Conservation (phyloP, 2,329 filamentous ascomycete species). For the Westerdykella aurantiaca region DNA sequence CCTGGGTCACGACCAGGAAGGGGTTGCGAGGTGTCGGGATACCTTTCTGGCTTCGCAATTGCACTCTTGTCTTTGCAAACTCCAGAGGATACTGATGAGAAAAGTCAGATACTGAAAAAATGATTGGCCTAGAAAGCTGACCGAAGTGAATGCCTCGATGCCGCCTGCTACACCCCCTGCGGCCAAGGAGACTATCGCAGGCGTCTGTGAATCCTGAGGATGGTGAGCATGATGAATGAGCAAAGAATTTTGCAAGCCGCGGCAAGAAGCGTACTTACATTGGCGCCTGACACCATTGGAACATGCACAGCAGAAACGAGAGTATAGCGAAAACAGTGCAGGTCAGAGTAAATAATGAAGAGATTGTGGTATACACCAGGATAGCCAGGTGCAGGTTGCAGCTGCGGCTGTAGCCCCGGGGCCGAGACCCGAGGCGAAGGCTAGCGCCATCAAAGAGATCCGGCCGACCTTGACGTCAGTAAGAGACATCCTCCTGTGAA, state of each 20-base stretch:
- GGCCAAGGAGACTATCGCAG: slow-evolving; percentile 34
- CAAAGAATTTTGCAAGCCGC: background rate
- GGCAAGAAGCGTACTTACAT: slow-evolving; percentile 12
- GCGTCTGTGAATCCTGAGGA: slow-evolving; percentile 31
- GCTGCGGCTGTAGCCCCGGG: background rate
- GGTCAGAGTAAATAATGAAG: background rate
- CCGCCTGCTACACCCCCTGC: slow-evolving; percentile 38
- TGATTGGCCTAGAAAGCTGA: slow-evolving; percentile 10
- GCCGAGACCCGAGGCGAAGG: background rate
- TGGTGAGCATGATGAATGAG: slow-evolving; percentile 6
- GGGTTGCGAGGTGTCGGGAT: slow-evolving; percentile 50
- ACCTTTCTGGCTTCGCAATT: slow-evolving; percentile 46
- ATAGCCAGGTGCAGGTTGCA: background rate
- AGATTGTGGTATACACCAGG: background rate
- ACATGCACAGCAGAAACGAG: background rate
- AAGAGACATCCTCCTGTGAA: background rate
- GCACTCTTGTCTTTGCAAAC: slow-evolving; percentile 61
- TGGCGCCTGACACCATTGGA: slow-evolving; percentile 29
- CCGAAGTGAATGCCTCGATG: slow-evolving; percentile 35
- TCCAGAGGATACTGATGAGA: slow-evolving; percentile 55
- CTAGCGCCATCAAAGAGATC: background rate
- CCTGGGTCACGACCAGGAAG: slow-evolving; percentile 51
- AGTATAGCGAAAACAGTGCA: background rate
- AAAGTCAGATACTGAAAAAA: slow-evolving; percentile 5
- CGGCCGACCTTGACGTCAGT: background rate